Conservation (phyloP, 2,329 filamentous ascomycete genomes). For the Rosellinia necatrix region DNA sequence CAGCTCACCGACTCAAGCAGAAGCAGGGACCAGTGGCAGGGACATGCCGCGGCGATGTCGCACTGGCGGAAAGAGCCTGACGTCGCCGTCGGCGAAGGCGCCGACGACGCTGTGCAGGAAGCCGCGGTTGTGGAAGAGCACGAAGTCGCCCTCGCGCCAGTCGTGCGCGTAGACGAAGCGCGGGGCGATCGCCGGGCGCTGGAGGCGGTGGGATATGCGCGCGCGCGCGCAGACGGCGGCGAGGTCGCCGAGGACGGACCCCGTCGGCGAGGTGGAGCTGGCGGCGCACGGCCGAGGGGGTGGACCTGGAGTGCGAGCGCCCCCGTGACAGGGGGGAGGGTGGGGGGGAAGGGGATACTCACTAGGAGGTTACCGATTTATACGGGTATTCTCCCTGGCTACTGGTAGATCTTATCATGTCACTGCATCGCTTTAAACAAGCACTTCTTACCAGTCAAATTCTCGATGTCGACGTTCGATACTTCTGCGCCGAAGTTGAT, state of each 20-base stretch:
- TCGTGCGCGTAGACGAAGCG: slow-evolving; percentile 72
- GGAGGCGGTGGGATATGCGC: slow-evolving; percentile 67
- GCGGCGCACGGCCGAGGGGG: slow-evolving; percentile 70
- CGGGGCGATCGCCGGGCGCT: slow-evolving; percentile 74
- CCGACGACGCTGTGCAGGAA: slow-evolving; percentile 77
- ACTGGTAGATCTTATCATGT: slow-evolving; percentile 24
- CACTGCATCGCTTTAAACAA: slow-evolving; percentile 21
- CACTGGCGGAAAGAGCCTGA: slow-evolving; percentile 78
- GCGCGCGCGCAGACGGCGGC: slow-evolving; percentile 69
- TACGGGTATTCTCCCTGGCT: slow-evolving; percentile 61
- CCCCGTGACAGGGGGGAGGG: slow-evolving; percentile 70
- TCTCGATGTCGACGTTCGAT: slow-evolving; percentile 63
- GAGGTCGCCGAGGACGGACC: slow-evolving; percentile 70
- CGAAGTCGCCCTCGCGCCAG: slow-evolving; percentile 77
- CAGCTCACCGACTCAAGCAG: too few species aligned
- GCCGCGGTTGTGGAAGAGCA: slow-evolving; percentile 79
- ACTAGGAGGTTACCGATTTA: slow-evolving; percentile 64
- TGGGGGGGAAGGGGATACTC: slow-evolving; percentile 41
- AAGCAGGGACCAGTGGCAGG: too few species aligned
- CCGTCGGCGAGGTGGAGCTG: slow-evolving; percentile 71
- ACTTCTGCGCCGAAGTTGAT: slow-evolving; percentile 67
- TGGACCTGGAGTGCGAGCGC: slow-evolving; percentile 74
- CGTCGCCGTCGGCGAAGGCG: slow-evolving; percentile 73
- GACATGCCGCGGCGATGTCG: slow-evolving; percentile 77
- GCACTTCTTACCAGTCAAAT: slow-evolving; percentile 60